Base-by-base conservation (phyloP, 768 basidiomycete species). In the Leucocoprinus sp. region DNA sequence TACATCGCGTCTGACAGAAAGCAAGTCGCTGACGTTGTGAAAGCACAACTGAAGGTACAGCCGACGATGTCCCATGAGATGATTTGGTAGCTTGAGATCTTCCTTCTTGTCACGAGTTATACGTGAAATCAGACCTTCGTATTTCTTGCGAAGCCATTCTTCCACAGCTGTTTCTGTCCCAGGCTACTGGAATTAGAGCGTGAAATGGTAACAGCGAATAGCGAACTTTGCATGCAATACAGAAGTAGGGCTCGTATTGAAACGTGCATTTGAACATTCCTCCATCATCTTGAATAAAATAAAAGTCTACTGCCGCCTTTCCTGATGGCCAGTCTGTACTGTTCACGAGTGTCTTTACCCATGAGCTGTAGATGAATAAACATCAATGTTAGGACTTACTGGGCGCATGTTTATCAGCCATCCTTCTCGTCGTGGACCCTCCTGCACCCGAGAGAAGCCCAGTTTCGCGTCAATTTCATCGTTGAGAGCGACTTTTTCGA, bases 321-420 rank as follows among this genome's bases (percentile, higher is more conserved):
- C 93, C 96, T 7, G 77, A 77, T 4, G 88, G 78, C 71, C 82
- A 83, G 34, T 88, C 83, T 5, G 91, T 66, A 56, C 93, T 92
- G 61, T 90, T 88, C 12, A 96, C 64, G 7, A 95, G 65, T 1
- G 92, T 96, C 84, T 96, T 53, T 8, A 15, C 38, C 4, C 18
- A 29, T 45, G 18, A 19, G 14, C 18, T 5, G 34, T 24, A n/a
- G 41, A 24, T 3, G 18, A 18, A 19, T 34, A 26, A 37, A 44
- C 22, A 15, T 33, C 29, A 46, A 41, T 7, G 33, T 7, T 34
- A 2, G 22, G 14, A 72, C 87, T 54, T 59, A 93, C 92, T 43
- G 96, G 90, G 61, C 95, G 93, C 95, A 99, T 98, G 59, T 98
- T 98, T 51, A 99, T 81, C 58, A 99, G 67, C 96, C 96, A 98